These are phyloP conservation scores for Pseudonectria foliicola DNA, from an alignment of 2,329 filamentous ascomycete species.

Conservation along the genomic window DNA sequence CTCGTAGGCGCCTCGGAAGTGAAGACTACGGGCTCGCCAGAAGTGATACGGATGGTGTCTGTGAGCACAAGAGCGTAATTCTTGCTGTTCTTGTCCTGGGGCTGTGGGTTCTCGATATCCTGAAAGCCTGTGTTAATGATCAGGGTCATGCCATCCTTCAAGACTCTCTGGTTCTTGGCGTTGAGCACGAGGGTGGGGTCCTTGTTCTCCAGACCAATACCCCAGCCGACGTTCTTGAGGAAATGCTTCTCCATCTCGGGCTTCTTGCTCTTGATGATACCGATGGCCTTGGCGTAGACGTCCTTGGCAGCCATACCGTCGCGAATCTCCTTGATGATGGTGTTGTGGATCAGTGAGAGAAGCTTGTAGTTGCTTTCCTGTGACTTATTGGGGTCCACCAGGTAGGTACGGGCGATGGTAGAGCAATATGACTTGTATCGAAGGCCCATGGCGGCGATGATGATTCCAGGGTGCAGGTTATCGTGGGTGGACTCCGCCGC, in stretches of 20 bases:
- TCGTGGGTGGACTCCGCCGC: conserved; percentile 72
- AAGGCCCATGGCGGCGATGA: conserved; percentile 84
- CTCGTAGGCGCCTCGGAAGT: conserved; percentile 89
- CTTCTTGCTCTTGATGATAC: conserved; percentile 78
- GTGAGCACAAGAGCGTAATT: conserved; percentile 84
- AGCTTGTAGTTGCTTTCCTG: conserved; percentile 94
- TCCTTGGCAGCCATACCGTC: conserved; percentile 85
- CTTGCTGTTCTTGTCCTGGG: conserved; percentile 85
- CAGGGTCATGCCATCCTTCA: conserved; percentile 97
- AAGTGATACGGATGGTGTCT: conserved; percentile 85
- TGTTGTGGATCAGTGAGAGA: conserved; percentile 73
- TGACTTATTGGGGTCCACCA: conserved; percentile 93
- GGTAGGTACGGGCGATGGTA: conserved; percentile 83
- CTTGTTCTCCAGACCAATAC: conserved; percentile 85
- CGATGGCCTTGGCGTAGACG: conserved; percentile 80
- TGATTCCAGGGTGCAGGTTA: conserved; percentile 81
- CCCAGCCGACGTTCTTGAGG: conserved; percentile 82
- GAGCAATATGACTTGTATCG: conserved; percentile 96
- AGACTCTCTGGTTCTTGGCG: conserved; percentile 70
- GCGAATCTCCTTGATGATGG: conserved; percentile 83
- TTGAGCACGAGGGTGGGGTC: conserved; percentile 80
- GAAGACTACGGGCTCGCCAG: conserved; percentile 76
- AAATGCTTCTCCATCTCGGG: conserved; percentile 95
- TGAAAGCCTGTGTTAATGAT: conserved; percentile 84
- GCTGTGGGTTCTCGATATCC: conserved; percentile 78